Percentiles rank a stretch among this genome's conserved stretches.
Evolutionary conservation across 176 grass and related monocot species (phyloP).

Genomic region (Zizania latifolia): DNA sequence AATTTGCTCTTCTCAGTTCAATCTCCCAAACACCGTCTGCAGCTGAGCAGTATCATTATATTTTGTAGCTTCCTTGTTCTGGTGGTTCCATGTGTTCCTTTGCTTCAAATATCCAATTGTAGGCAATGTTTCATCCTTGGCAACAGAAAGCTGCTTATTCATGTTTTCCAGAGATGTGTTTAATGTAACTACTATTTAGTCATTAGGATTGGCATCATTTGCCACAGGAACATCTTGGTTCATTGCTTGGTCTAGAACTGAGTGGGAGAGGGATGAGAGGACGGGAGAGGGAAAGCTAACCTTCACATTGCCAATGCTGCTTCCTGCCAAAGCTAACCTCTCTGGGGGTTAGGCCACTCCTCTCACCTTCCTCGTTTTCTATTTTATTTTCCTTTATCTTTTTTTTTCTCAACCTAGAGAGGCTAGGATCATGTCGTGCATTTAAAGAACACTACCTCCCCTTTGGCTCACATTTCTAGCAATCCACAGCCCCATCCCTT

Average conservation of each 20-base stretch:
- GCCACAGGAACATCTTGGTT: neutral
- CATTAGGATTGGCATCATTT: neutral
- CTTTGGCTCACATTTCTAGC: neutral
- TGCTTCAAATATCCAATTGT: neutral
- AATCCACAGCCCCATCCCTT: neutral
- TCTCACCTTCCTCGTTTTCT: neutral
- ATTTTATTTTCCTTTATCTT: neutral
- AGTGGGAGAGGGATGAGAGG: neutral
- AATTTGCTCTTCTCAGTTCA: conserved; percentile 5
- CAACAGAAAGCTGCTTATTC: conserved; percentile 2
- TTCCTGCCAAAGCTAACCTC: neutral
- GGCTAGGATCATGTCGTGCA: neutral
- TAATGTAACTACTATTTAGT: neutral
- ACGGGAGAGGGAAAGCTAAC: neutral
- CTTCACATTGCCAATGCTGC: neutral
- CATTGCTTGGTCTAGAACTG: neutral
- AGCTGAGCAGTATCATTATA: neutral
- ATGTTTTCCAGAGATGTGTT: neutral
- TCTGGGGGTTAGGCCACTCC: neutral
- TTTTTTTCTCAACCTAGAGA: neutral
- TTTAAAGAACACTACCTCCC: neutral
- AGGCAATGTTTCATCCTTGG: neutral
- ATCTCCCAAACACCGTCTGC: neutral
- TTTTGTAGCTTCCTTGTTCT: neutral
- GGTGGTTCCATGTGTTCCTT: neutral